These are phyloP conservation scores for Backusella morwellensis DNA, from an alignment of 192 early-diverging fungal species.

Conservation along the genomic window DNA sequence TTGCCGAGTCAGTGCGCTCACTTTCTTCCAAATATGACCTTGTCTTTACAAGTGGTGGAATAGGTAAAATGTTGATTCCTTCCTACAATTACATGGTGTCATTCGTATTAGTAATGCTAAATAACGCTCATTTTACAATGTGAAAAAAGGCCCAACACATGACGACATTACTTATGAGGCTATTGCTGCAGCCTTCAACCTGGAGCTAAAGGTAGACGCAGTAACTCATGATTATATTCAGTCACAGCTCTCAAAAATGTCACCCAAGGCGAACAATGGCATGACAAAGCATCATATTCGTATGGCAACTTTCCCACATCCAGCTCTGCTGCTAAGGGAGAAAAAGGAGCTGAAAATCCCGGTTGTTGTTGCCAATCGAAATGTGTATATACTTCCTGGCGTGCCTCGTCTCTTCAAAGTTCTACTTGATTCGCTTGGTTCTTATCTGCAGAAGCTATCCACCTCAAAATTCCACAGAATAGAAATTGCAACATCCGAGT, in stretches of 20 bases:
- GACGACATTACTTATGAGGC: slow-evolving; percentile 72
- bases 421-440: slow-evolving; percentile 31
- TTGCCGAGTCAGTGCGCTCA: slow-evolving; percentile 38
- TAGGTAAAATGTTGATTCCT: slow-evolving; percentile 39
- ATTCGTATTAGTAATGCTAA: not conserved
- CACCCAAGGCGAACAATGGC: not conserved
- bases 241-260: slow-evolving; percentile 42
- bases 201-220: slow-evolving; percentile 44
- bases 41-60: slow-evolving; percentile 75
- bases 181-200: slow-evolving; percentile 58
- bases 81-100: no score
- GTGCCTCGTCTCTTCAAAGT: slow-evolving; percentile 63
- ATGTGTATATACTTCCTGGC: slow-evolving; percentile 69
- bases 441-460: slow-evolving; percentile 16
- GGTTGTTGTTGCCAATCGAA: slow-evolving; percentile 56
- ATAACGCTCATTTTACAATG: not conserved
- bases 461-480: slow-evolving; percentile 32
- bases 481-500: slow-evolving; percentile 44
- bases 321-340: slow-evolving; percentile 39
- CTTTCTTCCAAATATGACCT: slow-evolving; percentile 48
- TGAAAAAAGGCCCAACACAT: slow-evolving; percentile 50
- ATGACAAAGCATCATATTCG: slow-evolving; percentile 44
- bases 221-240: slow-evolving; percentile 40
- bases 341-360: slow-evolving; percentile 60
- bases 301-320: slow-evolving; percentile 63